Conservation (phyloP, 192 early-diverging fungal species). For the Geranomyces michiganensis region DNA sequence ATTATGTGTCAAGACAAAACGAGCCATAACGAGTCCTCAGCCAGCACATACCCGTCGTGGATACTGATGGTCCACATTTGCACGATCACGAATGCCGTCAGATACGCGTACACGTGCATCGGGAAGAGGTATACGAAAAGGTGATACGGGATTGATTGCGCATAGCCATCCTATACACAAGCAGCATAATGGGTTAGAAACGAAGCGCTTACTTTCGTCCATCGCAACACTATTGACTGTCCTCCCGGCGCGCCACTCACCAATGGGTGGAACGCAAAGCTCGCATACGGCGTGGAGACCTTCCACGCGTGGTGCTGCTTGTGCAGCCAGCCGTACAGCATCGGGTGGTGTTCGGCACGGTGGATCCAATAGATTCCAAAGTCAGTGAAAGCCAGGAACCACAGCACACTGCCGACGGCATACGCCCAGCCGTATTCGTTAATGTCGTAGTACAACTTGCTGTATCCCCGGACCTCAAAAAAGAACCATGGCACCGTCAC, state of each 20-base stretch:
- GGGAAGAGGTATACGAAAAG: constrained; percentile 88
- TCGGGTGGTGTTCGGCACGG: constrained; percentile 87
- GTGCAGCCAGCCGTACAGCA: constrained; percentile 88
- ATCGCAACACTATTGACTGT: too few relatives aligned
- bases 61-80: constrained; percentile 97
- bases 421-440: constrained; percentile 76
- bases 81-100: constrained; percentile 82
- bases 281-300: constrained; percentile 92
- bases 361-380: constrained; percentile 97
- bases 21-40: too few relatives aligned
- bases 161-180: constrained; percentile 76
- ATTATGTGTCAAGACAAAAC: too few relatives aligned
- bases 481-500: constrained; percentile 91
- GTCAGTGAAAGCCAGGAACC: constrained; percentile 93
- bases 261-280: constrained; percentile 92
- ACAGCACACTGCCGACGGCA: constrained; percentile 60
- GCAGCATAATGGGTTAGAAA: background rate
- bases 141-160: constrained; percentile 96
- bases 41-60: constrained; percentile 72
- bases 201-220: too few relatives aligned
- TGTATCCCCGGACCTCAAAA: constrained; percentile 88
- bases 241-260: constrained; percentile 41
- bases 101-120: constrained; percentile 89
- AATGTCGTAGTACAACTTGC: constrained; percentile 76
- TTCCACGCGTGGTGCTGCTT: constrained; percentile 89